phyloP scores from a whole-genome alignment of 2,329 filamentous ascomycete species.

The Trichoderma sp. region DNA sequence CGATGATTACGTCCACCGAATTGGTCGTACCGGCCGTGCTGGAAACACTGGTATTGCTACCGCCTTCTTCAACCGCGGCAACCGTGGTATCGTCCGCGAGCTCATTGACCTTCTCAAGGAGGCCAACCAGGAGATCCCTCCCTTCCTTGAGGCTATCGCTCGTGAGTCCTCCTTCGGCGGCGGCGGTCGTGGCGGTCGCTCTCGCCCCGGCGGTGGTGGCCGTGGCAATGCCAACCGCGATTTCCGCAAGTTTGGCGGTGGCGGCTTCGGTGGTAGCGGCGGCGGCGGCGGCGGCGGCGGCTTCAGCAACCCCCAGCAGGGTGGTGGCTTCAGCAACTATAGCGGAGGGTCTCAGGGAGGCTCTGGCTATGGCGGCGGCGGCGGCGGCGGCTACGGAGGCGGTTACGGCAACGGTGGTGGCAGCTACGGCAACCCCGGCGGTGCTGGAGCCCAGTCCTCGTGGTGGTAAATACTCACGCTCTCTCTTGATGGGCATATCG shows the following conservation, averaged over 20 bases:
- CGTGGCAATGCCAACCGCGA: constrained; percentile 79
- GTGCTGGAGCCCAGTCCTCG: constrained; percentile 64
- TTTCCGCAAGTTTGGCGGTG: constrained; percentile 77
- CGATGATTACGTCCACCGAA: constrained; percentile 98
- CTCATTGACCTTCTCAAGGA: constrained; percentile 98
- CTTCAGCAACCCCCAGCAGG: constrained; percentile 34
- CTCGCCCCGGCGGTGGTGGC: constrained; percentile 57
- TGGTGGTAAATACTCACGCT: constrained; percentile 59
- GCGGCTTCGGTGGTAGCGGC: constrained; percentile 48
- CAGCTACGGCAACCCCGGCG: constrained; percentile 68
- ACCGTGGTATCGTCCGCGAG: constrained; percentile 95
- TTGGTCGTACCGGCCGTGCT: constrained; percentile 99
- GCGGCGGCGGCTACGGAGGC: constrained; percentile 44
- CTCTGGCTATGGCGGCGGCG: constrained; percentile 43
- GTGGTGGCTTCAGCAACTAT: constrained; percentile 38
- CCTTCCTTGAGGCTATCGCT: constrained; percentile 95
- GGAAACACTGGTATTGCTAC: constrained; percentile 98
- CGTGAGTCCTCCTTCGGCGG: constrained; percentile 88
- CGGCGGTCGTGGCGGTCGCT: constrained; percentile 60
- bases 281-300: constrained; percentile 48
- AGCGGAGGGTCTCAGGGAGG: constrained; percentile 38
- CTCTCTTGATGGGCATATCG: constrained; percentile 21
- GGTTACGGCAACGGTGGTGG: constrained; percentile 49
- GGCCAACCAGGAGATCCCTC: constrained; percentile 93
- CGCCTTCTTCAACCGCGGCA: constrained; percentile 99